Conservation (phyloP, 2,329 filamentous ascomycete species). For the Fusarium temperatum region DNA sequence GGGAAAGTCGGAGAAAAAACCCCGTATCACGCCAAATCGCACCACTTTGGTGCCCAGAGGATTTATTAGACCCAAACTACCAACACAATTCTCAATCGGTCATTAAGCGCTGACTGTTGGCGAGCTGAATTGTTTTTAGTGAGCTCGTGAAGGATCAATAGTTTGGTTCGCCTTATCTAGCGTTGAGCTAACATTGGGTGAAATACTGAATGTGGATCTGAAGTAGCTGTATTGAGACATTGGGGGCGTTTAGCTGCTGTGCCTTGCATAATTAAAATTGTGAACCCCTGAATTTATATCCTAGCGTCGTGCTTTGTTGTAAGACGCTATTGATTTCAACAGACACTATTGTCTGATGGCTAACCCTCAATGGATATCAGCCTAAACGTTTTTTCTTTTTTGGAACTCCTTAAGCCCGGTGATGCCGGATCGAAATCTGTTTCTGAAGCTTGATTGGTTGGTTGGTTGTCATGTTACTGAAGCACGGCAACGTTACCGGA, state of each 20-base stretch:
- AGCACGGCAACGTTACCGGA: neutral
- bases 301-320: neutral
- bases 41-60: neutral
- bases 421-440: fast-evolving
- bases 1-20: neutral
- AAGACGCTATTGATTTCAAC: neutral
- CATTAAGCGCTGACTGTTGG: neutral
- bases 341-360: neutral
- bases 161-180: neutral
- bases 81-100: neutral
- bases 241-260: neutral
- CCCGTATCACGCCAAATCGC: neutral
- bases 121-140: neutral
- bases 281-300: neutral
- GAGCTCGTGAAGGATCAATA: conserved; percentile 2
- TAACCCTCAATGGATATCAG: neutral
- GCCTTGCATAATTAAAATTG: neutral
- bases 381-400: neutral
- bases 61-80: neutral
- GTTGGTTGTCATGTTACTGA: neutral
- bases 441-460: neutral
- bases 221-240: neutral
- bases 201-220: neutral
- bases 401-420: neutral
- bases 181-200: neutral